Percentiles rank a stretch among this genome's conserved stretches.
These are phyloP conservation scores for Phytophthora pistaciae DNA, from an alignment of 352 stramenopile species.

Conservation along the genomic window DNA sequence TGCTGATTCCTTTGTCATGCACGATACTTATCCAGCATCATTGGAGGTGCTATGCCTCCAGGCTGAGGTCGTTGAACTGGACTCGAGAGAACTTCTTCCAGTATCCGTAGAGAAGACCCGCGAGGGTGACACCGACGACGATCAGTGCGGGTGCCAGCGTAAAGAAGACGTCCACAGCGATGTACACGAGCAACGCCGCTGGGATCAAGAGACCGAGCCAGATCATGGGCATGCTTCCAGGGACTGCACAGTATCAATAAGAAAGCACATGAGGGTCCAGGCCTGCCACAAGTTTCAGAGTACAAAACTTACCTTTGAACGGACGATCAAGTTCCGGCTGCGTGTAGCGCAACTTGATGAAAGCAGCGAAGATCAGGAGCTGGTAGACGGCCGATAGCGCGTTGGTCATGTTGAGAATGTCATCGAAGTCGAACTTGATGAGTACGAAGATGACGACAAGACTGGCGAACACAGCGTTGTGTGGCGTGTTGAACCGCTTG, in stretches of 20 bases:
- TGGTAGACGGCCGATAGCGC: slow-evolving; percentile 89
- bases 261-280: too few relatives aligned
- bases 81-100: slow-evolving; percentile 56
- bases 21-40: not conserved
- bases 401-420: slow-evolving; percentile 90
- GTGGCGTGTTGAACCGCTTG: slow-evolving; percentile 58
- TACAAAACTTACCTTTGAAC: slow-evolving; percentile 40
- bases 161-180: slow-evolving; percentile 59
- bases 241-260: slow-evolving; percentile 26
- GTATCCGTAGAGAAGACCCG: slow-evolving; percentile 45
- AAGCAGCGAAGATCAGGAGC: slow-evolving; percentile 90
- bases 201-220: slow-evolving; percentile 46
- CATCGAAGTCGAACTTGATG: slow-evolving; percentile 74
- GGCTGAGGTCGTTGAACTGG: slow-evolving; percentile 46
- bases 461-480: slow-evolving; percentile 53
- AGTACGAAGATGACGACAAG: slow-evolving; percentile 63
- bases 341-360: slow-evolving; percentile 88
- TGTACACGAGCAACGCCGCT: slow-evolving; percentile 51
- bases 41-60: slow-evolving; percentile 16
- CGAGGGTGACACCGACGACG: slow-evolving; percentile 45
- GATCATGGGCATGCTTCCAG: slow-evolving; percentile 41
- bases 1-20: slow-evolving; percentile 2
- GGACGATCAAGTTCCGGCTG: slow-evolving; percentile 39
- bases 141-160: slow-evolving; percentile 54
- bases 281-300: not conserved